phyloP scores from a whole-genome alignment of 352 stramenopile genomes.

The Pythium grandisporangium region DNA sequence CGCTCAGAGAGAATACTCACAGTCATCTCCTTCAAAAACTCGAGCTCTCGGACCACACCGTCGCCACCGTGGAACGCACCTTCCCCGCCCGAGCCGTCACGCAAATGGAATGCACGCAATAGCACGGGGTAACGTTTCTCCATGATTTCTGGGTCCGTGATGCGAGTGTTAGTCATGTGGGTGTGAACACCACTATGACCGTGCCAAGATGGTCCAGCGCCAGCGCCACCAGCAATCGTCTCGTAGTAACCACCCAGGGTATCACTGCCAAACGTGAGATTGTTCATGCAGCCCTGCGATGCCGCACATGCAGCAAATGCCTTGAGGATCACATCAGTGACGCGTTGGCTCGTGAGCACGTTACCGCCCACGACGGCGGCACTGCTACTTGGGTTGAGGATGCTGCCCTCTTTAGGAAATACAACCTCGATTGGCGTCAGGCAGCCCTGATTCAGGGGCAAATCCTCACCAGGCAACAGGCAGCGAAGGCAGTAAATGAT shows the following conservation, averaged over 20 bases:
- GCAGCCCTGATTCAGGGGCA: slow-evolving; percentile 97
- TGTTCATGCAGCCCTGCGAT: slow-evolving; percentile 99
- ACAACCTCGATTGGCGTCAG: slow-evolving; percentile 95
- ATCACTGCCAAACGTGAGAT: slow-evolving; percentile 97
- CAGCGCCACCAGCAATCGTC: slow-evolving; percentile 97
- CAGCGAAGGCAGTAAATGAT: slow-evolving; percentile 99
- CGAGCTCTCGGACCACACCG: slow-evolving; percentile 94
- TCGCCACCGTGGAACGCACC: slow-evolving; percentile 91
- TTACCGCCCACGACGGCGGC: slow-evolving; percentile 98
- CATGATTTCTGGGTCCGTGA: slow-evolving; percentile 99
- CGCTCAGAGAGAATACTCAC: slow-evolving; percentile 98
- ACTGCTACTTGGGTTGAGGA: slow-evolving; percentile 93
- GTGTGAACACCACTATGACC: slow-evolving; percentile 96
- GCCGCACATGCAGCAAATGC: slow-evolving; percentile 95
- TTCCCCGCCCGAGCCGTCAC: slow-evolving; percentile 83
- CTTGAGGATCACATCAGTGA: slow-evolving; percentile 97
- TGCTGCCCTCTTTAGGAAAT: slow-evolving; percentile 87
- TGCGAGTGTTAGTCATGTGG: slow-evolving; percentile 99
- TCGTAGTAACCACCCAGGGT: slow-evolving; percentile 97
- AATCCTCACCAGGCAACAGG: slow-evolving; percentile 88
- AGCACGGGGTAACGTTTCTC: slow-evolving; percentile 94
- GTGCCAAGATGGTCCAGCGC: slow-evolving; percentile 94
- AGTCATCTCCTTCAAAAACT: slow-evolving; percentile 92
- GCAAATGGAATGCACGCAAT: slow-evolving; percentile 78
- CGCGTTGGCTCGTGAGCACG: slow-evolving; percentile 95